Percentiles rank a stretch among this genome's conserved stretches.
phyloP scores from a whole-genome alignment of 2,329 filamentous ascomycete species.

The Diaporthe destruens region DNA sequence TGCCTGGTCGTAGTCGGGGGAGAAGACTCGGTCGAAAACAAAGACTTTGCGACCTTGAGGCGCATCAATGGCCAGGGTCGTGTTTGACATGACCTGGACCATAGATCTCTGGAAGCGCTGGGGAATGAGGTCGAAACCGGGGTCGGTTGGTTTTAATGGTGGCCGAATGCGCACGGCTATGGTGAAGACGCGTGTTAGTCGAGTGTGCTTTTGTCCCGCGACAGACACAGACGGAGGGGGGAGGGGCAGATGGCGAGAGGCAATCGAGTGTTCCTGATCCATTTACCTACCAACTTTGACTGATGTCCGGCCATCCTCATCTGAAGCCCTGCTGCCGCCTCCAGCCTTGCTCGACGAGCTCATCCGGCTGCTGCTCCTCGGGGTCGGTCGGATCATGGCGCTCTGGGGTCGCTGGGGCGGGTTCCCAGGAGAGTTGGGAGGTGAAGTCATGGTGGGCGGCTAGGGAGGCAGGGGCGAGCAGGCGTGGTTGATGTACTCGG shows the following conservation, averaged over 20 bases:
- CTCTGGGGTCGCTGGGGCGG: conserved; percentile 79
- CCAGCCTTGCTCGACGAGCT: conserved; percentile 84
- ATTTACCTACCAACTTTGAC: conserved; percentile 91
- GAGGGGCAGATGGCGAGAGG: background rate
- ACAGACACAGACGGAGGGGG: background rate
- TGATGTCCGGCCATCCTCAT: conserved; percentile 90
- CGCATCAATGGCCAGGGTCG: conserved; percentile 88
- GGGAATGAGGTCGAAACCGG: conserved; percentile 93
- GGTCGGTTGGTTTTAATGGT: conserved; percentile 84
- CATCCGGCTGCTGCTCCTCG: conserved; percentile 84
- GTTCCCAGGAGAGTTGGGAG: conserved; percentile 74
- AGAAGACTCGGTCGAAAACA: conserved; percentile 95
- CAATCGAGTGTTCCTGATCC: conserved; percentile 19
- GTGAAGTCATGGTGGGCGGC: conserved; percentile 72
- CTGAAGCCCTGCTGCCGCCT: conserved; percentile 84
- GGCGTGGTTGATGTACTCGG: conserved; percentile 1
- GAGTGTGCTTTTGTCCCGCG: conserved; percentile 13
- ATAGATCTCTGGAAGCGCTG: conserved; percentile 94
- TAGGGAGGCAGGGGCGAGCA: conserved; percentile 39
- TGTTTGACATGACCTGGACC: conserved; percentile 88
- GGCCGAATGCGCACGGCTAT: conserved; percentile 93
- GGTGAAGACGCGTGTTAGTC: conserved; percentile 39
- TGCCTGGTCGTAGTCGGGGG: conserved; percentile 84
- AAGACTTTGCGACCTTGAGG: conserved; percentile 95
- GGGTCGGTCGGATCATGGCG: conserved; percentile 80